phyloP scores from a whole-genome alignment of 108 stramenopile genomes.

The Fragilaria crotonensis region DNA sequence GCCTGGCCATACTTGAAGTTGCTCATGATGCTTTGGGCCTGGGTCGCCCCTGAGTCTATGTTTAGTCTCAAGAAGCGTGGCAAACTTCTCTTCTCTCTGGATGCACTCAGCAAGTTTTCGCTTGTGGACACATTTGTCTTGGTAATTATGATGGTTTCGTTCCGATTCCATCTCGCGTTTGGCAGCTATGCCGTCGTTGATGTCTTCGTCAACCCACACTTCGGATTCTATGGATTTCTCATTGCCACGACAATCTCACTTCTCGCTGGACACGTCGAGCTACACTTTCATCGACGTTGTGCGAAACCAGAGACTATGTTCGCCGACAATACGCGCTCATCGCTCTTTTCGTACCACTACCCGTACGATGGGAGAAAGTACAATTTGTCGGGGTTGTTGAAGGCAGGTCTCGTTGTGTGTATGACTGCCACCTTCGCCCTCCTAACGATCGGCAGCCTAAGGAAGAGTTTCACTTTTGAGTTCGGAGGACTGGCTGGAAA shows the following conservation, averaged over 20 bases:
- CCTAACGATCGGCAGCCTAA: conserved; percentile 25
- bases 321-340: no score
- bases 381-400: conserved; percentile 11
- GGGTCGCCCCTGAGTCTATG: conserved; percentile 33
- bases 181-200: conserved; percentile 35
- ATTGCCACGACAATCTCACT: conserved; percentile 79
- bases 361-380: conserved; percentile 1
- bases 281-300: conserved; percentile 66
- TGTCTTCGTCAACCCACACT: conserved; percentile 63
- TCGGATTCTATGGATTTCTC: conserved; percentile 85
- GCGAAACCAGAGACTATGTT: no score
- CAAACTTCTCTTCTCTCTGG: conserved; percentile 62
- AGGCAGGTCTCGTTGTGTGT: conserved; percentile 9
- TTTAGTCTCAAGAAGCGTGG: conserved; percentile 34
- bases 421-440: conserved; percentile 14
- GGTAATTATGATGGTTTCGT: conserved; percentile 86
- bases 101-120: conserved; percentile 84
- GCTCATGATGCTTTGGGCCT: conserved; percentile 59
- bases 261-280: conserved; percentile 62
- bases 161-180: conserved; percentile 75
- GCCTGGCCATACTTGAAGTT: conserved; percentile 92
- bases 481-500: conserved; percentile 81
- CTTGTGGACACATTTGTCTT: conserved; percentile 88
- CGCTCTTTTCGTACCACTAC: no score
- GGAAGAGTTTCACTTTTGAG: conserved; percentile 73